phyloP scores from a whole-genome alignment of 176 grass and related monocot genomes.

The Echinochloa phyllopogon region DNA sequence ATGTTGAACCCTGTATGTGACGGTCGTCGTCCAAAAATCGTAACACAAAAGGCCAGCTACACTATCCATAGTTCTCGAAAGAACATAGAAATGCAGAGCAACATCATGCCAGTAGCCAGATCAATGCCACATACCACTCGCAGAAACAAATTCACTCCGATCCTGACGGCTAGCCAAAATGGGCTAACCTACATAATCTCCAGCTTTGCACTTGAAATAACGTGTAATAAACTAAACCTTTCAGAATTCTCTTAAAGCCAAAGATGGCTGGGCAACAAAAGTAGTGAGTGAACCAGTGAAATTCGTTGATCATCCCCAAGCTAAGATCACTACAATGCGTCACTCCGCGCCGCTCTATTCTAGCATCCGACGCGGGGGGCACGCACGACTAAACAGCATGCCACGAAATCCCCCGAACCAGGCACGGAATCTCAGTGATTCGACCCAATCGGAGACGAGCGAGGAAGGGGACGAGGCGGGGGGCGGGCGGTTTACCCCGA shows the following conservation, averaged over 20 bases:
- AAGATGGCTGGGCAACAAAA: neutral
- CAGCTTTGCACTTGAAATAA: neutral
- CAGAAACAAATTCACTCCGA: neutral
- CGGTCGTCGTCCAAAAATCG: neutral
- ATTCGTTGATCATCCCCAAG: neutral
- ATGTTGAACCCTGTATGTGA: neutral
- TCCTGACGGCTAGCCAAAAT: neutral
- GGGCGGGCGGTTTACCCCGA: constrained; percentile 58
- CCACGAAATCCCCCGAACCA: neutral
- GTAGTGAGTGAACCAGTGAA: neutral
- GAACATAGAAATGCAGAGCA: neutral
- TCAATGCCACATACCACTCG: neutral
- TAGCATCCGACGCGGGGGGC: neutral
- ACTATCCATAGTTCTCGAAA: neutral
- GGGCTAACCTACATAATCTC: neutral
- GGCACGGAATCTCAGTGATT: neutral
- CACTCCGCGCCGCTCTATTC: neutral
- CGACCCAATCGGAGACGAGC: constrained; percentile 34
- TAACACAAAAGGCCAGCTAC: neutral
- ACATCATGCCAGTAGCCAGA: neutral
- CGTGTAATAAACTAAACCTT: neutral
- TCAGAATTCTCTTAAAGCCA: neutral
- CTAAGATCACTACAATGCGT: constrained; percentile 24
- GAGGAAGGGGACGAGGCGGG: neutral
- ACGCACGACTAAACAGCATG: neutral